Evolutionary conservation across 805 yeast species (phyloP).

Genomic region (Saccharomycopsis sp.): DNA sequence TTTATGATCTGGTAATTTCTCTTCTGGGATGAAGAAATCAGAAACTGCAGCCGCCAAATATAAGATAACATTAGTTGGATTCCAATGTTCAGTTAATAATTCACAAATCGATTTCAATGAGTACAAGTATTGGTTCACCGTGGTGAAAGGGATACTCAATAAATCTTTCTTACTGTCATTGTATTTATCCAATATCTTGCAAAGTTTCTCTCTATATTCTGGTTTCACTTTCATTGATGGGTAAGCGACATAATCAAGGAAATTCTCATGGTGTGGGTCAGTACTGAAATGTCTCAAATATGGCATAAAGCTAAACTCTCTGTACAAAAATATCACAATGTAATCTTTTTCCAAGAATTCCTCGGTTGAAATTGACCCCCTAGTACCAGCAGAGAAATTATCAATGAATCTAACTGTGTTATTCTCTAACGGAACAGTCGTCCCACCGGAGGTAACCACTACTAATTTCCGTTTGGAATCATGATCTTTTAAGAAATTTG

Average conservation of each 20-base stretch:
- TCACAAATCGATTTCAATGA: constrained; percentile 65
- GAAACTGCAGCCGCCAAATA: constrained; percentile 97
- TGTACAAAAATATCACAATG: constrained; percentile 85
- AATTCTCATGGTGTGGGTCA: constrained; percentile 51
- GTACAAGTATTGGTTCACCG: constrained; percentile 89
- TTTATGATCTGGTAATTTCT: constrained; percentile 86
- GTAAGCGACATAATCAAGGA: constrained; percentile 73
- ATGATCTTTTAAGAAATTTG: constrained; percentile 57
- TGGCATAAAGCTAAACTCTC: constrained; percentile 89
- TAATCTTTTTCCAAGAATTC: constrained; percentile 79
- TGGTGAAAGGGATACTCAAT: constrained; percentile 78
- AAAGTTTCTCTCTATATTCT: constrained; percentile 56
- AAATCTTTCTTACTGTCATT: constrained; percentile 25
- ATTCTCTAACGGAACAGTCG: constrained; percentile 95
- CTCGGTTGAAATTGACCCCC: constrained; percentile 96
- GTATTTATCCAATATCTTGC: constrained; percentile 35
- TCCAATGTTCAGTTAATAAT: constrained; percentile 37
- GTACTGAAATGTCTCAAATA: constrained; percentile 77
- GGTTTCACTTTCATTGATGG: constrained; percentile 41
- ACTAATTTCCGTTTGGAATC: constrained; percentile 49
- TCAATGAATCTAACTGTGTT: constrained; percentile 96
- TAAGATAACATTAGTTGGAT: constrained; percentile 57
- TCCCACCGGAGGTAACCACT: constrained; percentile 92
- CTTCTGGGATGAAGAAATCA: constrained; percentile 86
- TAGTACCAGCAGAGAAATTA: constrained; percentile 94